phyloP scores from a whole-genome alignment of 2,329 filamentous ascomycete genomes.

The Colletotrichum graminicola region DNA sequence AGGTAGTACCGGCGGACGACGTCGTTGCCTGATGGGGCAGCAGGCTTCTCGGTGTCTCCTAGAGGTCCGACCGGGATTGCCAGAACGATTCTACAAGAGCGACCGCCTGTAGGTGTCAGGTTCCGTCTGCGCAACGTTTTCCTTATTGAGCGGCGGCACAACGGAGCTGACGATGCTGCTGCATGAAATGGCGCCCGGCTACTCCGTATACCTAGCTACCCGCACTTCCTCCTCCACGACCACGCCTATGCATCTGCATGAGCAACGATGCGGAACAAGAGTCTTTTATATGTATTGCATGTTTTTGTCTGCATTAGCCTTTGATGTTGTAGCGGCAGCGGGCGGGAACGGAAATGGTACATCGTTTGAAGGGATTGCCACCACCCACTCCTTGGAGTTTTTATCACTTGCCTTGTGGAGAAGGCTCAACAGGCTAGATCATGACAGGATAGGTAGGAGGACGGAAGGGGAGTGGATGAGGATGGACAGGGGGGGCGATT shows the following conservation, averaged over 20 bases:
- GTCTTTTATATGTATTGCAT: constrained; percentile 19
- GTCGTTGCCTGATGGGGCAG: constrained; percentile 29
- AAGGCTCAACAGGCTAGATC: constrained; percentile 10
- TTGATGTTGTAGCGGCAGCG: constrained; percentile 29
- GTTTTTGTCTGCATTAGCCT: constrained; percentile 26
- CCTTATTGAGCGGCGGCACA: constrained; percentile 16
- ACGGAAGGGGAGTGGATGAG: neutral
- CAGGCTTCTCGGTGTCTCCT: neutral
- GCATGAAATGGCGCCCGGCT: constrained; percentile 11
- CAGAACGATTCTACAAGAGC: neutral
- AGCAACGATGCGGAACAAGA: neutral
- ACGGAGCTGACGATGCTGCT: constrained; percentile 33
- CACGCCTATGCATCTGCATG: constrained; percentile 14
- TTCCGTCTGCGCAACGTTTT: neutral
- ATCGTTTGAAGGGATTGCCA: constrained; percentile 12
- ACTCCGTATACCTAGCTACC: neutral
- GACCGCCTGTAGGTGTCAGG: neutral
- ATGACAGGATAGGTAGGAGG: neutral
- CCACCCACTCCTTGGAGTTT: neutral
- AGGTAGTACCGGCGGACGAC: constrained; percentile 56
- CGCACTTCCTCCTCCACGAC: neutral
- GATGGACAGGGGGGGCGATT: neutral
- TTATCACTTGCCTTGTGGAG: constrained; percentile 12
- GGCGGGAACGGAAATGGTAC: constrained; percentile 20
- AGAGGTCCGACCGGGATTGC: neutral